Percentiles rank a stretch among this genome's conserved stretches.
Evolutionary conservation across 2,329 filamentous ascomycete genomes (phyloP).

Genomic region (Diaporthe batatas): DNA sequence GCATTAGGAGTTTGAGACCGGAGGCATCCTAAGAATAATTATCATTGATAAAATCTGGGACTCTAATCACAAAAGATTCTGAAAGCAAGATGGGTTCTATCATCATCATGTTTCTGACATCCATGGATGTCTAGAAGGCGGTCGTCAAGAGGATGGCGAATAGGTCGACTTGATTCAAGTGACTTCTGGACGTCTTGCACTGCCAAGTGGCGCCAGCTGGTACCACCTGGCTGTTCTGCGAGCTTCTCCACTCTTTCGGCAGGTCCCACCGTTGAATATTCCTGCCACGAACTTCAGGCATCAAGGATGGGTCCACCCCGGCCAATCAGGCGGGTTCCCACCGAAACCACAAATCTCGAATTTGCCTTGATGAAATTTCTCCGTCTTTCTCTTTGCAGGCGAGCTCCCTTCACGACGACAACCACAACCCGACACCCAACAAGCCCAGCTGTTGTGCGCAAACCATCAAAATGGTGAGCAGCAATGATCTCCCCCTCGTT

Average conservation of each 20-base stretch:
- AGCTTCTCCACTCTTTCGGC: not conserved
- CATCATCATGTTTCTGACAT: too few species aligned
- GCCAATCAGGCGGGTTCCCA: slow-evolving; percentile 41
- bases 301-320: slow-evolving; percentile 6
- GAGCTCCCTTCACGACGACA: slow-evolving; percentile 40
- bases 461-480: slow-evolving; percentile 66
- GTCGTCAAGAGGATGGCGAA: too few species aligned
- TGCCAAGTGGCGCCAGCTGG: too few species aligned
- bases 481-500: slow-evolving; percentile 19
- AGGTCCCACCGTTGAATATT: not conserved
- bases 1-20: not conserved
- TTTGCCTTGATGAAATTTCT: slow-evolving; percentile 41
- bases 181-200: too few species aligned
- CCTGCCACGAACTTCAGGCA: slow-evolving; percentile 15
- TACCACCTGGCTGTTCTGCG: too few species aligned
- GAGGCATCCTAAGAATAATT: not conserved
- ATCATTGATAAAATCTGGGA: not conserved
- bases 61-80: too few species aligned
- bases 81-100: too few species aligned
- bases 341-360: slow-evolving; percentile 41
- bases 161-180: not conserved
- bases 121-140: too few species aligned
- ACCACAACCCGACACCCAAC: slow-evolving; percentile 36
- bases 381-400: slow-evolving; percentile 25
- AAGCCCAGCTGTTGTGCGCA: slow-evolving; percentile 61